Evolutionary conservation across 129 eudicot genomes (phyloP).

Genomic region (Helianthus annuus): HanXRQr2.0-SUNRISE NC_035446.2:146412703-146413202

Average conservation of each 20-base stretch:
- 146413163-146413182: constrained; percentile 95
- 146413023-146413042: constrained; percentile 13
- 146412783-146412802: constrained; percentile 97
- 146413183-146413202: constrained; percentile 41
- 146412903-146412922: constrained; percentile 64
- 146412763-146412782: constrained; percentile 89
- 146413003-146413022: constrained; percentile 47
- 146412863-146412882: constrained; percentile 8
- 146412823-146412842: constrained; percentile 94
- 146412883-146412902: constrained; percentile 22
- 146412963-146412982: constrained; percentile 75
- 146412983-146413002: constrained; percentile 79
- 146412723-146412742: constrained; percentile 33
- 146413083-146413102: constrained; percentile 69
- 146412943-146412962: constrained; percentile 80
- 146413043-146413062: not conserved
- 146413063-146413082: constrained; percentile 9
- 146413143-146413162: constrained; percentile 83
- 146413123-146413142: constrained; percentile 84
- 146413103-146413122: constrained; percentile 89
- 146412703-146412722: constrained; percentile 13
- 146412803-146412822: constrained; percentile 73
- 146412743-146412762: constrained; percentile 94
- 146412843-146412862: constrained; percentile 9
- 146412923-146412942: constrained; percentile 71